Evolutionary conservation across 1,284 basidiomycete genomes (phyloP).

Genomic region (Trichosporon ovoides): DNA sequence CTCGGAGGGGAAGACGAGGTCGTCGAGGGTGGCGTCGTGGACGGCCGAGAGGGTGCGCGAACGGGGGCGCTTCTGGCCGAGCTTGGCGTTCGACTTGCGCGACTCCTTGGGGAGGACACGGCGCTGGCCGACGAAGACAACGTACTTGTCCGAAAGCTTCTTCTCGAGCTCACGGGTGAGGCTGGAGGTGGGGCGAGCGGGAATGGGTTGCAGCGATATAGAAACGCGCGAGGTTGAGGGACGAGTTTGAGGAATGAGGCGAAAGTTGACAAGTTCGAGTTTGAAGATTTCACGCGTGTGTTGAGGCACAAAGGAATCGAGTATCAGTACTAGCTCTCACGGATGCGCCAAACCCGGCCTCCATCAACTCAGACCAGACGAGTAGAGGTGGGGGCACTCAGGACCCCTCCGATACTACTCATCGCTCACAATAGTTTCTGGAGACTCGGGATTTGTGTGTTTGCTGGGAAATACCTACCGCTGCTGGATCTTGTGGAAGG

Average conservation of each 20-base stretch:
- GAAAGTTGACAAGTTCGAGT: too few species aligned
- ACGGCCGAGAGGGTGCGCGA: constrained; percentile 95
- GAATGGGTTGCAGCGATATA: constrained; percentile 9
- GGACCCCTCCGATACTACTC: neutral
- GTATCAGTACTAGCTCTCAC: too few species aligned
- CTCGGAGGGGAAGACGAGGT: constrained; percentile 98
- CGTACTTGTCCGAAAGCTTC: constrained; percentile 94
- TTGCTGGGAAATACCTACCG: too few species aligned
- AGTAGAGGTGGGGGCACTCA: too few species aligned
- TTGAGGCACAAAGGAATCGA: too few species aligned
- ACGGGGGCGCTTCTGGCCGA: constrained; percentile 84
- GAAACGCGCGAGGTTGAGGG: too few species aligned
- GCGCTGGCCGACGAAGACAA: constrained; percentile 98
- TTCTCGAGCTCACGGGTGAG: constrained; percentile 97
- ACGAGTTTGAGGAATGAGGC: too few species aligned
- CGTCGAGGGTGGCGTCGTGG: constrained; percentile 97
- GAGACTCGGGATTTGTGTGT: neutral
- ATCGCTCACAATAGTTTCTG: neutral
- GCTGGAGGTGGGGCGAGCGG: too few species aligned
- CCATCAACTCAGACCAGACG: too few species aligned
- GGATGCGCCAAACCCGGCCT: too few species aligned
- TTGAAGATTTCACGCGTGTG: too few species aligned
- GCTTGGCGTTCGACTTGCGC: constrained; percentile 78
- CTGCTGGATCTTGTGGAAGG: constrained; percentile 97
- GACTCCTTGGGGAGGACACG: constrained; percentile 97